Evolutionary conservation across 345 rosid genomes (phyloP).

Genomic region (Populus pruinosa): DNA sequence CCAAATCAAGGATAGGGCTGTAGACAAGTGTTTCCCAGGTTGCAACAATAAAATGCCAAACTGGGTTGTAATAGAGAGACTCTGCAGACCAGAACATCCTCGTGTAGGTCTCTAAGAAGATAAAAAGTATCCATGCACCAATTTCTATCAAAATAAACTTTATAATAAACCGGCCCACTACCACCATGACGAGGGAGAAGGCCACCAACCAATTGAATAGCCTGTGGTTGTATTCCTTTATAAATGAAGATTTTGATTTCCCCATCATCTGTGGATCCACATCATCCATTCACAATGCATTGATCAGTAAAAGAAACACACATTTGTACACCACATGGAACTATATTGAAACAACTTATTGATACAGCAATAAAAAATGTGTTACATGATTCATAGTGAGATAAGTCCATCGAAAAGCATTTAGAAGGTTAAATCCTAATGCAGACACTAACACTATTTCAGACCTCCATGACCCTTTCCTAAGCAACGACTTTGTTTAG

Average conservation of each 20-base stretch:
- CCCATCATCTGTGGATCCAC: slow-evolving; percentile 71
- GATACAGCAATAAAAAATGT: background rate
- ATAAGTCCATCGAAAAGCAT: background rate
- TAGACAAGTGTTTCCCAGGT: slow-evolving; percentile 92
- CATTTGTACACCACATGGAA: background rate
- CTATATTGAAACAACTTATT: background rate
- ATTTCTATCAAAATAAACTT: slow-evolving; percentile 88
- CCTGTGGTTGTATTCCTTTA: slow-evolving; percentile 93
- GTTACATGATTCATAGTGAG: background rate
- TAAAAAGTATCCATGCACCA: slow-evolving; percentile 90
- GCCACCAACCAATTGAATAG: slow-evolving; percentile 98
- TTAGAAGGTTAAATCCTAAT: background rate
- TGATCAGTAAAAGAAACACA: background rate
- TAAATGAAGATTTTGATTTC: slow-evolving; percentile 68
- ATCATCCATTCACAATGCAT: background rate
- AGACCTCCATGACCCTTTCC: background rate
- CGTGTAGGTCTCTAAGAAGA: slow-evolving; percentile 94
- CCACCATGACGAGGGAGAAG: slow-evolving; percentile 92
- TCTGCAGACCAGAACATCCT: slow-evolving; percentile 98
- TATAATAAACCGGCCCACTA: slow-evolving; percentile 82
- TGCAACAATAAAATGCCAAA: slow-evolving; percentile 87
- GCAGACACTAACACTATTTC: background rate
- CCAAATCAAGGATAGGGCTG: slow-evolving; percentile 89
- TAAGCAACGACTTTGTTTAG: background rate
- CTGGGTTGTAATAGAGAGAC: slow-evolving; percentile 86